These are phyloP conservation scores for Hemisphaericaspora xylanilytica DNA, from an alignment of 1,139 yeast species.

Conservation along the genomic window DNA sequence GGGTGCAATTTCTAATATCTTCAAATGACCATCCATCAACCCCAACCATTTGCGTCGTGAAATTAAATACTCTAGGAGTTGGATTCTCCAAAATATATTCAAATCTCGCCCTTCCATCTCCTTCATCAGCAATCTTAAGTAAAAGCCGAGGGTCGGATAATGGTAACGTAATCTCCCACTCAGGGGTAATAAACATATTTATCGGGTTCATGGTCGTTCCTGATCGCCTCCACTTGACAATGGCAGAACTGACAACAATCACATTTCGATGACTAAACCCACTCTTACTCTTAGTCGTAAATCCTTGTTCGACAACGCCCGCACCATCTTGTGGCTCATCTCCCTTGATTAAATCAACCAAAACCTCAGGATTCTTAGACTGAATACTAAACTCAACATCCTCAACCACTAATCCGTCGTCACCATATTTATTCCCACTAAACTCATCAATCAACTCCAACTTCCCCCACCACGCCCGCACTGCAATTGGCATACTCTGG, in stretches of 20 bases:
- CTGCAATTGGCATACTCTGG: conserved; percentile 37
- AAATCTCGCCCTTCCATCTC: conserved; percentile 22
- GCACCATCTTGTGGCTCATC: too few relatives aligned
- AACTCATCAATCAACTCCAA: conserved; percentile 17
- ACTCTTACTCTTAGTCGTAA: conserved; percentile 38
- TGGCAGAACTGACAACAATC: conserved; percentile 24
- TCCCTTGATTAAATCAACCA: conserved; percentile 22
- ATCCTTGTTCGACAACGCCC: too few relatives aligned
- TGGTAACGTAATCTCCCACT: conserved; percentile 56
- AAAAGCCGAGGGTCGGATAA: conserved; percentile 69
- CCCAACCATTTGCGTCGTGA: conserved; percentile 45
- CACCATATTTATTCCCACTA: conserved; percentile 2
- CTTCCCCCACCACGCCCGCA: conserved; percentile 47
- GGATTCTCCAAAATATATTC: conserved; percentile 69
- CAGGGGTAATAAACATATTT: conserved; percentile 29
- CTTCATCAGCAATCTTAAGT: conserved; percentile 27
- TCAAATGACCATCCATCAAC: conserved; percentile 30
- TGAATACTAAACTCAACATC: conserved; percentile 22
- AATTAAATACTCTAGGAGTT: conserved; percentile 64
- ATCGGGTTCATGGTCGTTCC: conserved; percentile 14
- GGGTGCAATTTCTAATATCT: conserved; percentile 25
- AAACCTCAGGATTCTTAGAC: conserved; percentile 31
- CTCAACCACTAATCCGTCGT: conserved; percentile 22
- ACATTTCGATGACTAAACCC: conserved; percentile 44
- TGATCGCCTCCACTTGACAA: conserved; percentile 36